These are phyloP conservation scores for Trichoderma virens DNA, from an alignment of 495 filamentous ascomycete genomes.

Conservation along the genomic window DNA sequence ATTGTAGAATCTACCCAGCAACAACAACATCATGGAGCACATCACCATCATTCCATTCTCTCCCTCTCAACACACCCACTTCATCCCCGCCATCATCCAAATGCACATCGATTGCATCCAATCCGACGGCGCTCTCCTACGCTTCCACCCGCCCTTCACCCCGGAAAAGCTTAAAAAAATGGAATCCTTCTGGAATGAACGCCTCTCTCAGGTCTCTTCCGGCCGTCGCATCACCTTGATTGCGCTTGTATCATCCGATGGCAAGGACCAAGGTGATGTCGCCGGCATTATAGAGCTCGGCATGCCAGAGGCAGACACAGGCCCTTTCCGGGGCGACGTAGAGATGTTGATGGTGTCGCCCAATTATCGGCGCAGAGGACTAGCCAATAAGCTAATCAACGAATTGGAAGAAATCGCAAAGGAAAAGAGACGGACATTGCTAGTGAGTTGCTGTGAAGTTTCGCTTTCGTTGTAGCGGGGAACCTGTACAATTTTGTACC, in stretches of 20 bases:
- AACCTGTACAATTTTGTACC: not conserved
- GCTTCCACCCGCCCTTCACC: constrained; percentile 1
- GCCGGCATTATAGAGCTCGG: not conserved
- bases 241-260: not conserved
- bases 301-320: not conserved
- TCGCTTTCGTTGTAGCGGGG: not conserved
- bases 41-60: not conserved
- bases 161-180: not conserved
- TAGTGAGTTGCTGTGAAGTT: not conserved
- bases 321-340: not conserved
- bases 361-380: not conserved
- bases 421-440: not conserved
- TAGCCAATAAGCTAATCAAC: not conserved
- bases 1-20: not conserved
- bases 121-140: not conserved
- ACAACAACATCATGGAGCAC: not conserved
- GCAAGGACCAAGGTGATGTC: not conserved
- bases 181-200: not conserved
- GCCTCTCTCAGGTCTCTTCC: not conserved
- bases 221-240: not conserved
- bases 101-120: constrained; percentile 3
- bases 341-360: constrained; percentile 5
- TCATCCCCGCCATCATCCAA: not conserved
- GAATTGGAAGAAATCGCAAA: not conserved
- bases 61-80: not conserved